These are phyloP conservation scores for Bipolaris cookei DNA, from an alignment of 2,329 filamentous ascomycete genomes.

Conservation along the genomic window DNA sequence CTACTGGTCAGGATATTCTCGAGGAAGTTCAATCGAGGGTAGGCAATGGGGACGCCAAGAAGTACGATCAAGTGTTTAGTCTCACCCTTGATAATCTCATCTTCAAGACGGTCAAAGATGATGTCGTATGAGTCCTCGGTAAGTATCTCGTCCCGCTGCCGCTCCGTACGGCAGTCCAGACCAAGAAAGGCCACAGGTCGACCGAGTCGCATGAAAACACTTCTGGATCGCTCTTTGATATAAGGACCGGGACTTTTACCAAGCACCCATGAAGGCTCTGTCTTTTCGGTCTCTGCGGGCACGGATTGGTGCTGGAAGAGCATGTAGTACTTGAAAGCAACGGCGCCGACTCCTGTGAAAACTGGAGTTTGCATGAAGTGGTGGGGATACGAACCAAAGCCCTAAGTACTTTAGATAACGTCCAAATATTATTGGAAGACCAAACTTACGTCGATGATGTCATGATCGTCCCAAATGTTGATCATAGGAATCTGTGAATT, in stretches of 20 bases:
- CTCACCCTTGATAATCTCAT: conserved; percentile 80
- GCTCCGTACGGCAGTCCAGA: conserved; percentile 88
- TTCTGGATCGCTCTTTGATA: conserved; percentile 84
- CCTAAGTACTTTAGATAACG: conserved; percentile 55
- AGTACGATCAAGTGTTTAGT: conserved; percentile 90
- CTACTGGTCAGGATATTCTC: conserved; percentile 79
- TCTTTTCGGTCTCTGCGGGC: conserved; percentile 75
- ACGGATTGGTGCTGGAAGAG: conserved; percentile 97
- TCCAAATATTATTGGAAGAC: conserved; percentile 59
- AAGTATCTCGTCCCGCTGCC: conserved; percentile 81
- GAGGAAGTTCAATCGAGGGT: conserved; percentile 61
- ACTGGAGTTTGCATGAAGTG: conserved; percentile 90
- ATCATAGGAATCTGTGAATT: conserved; percentile 97
- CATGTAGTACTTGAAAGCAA: conserved; percentile 99
- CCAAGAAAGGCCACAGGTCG: conserved; percentile 80
- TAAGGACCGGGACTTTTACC: conserved; percentile 84
- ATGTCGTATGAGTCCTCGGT: conserved; percentile 81
- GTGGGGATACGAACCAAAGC: conserved; percentile 91
- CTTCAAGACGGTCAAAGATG: conserved; percentile 82
- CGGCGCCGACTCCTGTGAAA: conserved; percentile 84
- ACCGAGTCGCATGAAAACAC: conserved; percentile 83
- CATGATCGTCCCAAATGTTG: conserved; percentile 96
- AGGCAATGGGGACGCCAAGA: conserved; percentile 70
- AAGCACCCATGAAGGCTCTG: conserved; percentile 91
- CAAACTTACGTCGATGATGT: conserved; percentile 57